Base-by-base conservation (phyloP, 2,329 filamentous ascomycete species). In the Aspergillus pseudoviridinutans region DNA sequence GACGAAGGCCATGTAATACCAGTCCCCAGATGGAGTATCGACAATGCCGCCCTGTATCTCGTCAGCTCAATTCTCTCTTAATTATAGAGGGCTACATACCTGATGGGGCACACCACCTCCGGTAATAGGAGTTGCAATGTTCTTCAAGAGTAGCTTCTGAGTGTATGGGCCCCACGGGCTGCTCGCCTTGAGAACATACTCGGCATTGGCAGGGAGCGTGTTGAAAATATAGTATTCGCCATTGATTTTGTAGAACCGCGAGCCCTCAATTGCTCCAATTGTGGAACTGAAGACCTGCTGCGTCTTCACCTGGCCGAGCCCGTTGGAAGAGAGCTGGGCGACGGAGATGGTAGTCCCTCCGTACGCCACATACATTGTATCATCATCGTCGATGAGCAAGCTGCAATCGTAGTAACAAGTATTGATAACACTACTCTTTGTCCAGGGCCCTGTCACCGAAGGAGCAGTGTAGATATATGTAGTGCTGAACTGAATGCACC, bases 1-100 rank as follows among this genome's bases (percentile, higher is more conserved):
- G 3, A 79, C 72, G 66, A 86, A 87, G 0, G 81, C 78, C 68
- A 85, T 80, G 61, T 82, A 87, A 65, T 83, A 85, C 83, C 84
- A 87, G 12, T 80, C 71, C 0, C 80, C 81, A 12, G 76, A 66
- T 0, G 77, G 74, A 0, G 81, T 83, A 53, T 82, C 72, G 4
- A 87, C 76, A 1, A 87, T 70, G 22, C 81, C 79, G 1, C 84
- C 84, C 65, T 46, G 9, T n/a, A 14, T 10, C 3, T 4, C 5
- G 20, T 46, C 7, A 46, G 42, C 12, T 24, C 8, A 6, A 22
- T 20, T 1, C 3, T 22, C 9, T n/a, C 17, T 10, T 14, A 7
- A 24, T 7, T 9, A 10, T 46, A 17, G 1, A 9, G 20, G 8
- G n/a, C 8, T 10, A 22, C 20, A 4, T 24, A 46, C 42, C 42